A percentile compares a stretch with the other conserved stretches of the same genome.
Conservation (phyloP, 208 protist genomes). For the Histomonas meleagridis region DNA sequence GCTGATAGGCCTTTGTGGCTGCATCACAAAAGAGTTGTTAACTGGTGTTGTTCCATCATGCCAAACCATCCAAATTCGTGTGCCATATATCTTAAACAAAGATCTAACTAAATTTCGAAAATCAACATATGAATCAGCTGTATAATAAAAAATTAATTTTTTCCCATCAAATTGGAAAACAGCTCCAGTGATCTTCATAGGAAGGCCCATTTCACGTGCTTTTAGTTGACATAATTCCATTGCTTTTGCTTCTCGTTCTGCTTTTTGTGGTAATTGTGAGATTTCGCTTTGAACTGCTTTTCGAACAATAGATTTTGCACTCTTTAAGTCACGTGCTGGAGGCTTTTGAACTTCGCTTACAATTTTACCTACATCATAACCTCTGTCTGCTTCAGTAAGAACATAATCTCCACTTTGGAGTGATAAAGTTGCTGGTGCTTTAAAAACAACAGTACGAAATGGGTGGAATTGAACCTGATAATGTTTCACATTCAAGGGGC, state of each 20-base stretch:
- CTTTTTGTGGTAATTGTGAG: not conserved
- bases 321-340: not conserved
- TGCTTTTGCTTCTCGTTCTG: not conserved
- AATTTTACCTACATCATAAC: not conserved
- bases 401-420: conserved; percentile 7
- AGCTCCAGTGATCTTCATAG: not conserved
- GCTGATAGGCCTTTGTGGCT: no score
- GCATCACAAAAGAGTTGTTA: no score
- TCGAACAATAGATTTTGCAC: not conserved
- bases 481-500: not conserved
- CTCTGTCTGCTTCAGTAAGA: conserved; percentile 17
- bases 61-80: conserved; percentile 30
- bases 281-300: not conserved
- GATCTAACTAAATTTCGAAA: not conserved
- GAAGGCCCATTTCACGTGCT: not conserved
- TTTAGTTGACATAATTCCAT: not conserved
- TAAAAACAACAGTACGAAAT: not conserved
- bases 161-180: conserved; percentile 13
- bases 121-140: not conserved
- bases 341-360: not conserved
- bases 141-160: conserved; percentile 18
- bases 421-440: not conserved
- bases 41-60: no score
- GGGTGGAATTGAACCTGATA: conserved; percentile 6
- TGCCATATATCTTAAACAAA: not conserved